phyloP scores from a whole-genome alignment of 495 filamentous ascomycete genomes.

The Pseudoneurospora amorphoporcata region DNA sequence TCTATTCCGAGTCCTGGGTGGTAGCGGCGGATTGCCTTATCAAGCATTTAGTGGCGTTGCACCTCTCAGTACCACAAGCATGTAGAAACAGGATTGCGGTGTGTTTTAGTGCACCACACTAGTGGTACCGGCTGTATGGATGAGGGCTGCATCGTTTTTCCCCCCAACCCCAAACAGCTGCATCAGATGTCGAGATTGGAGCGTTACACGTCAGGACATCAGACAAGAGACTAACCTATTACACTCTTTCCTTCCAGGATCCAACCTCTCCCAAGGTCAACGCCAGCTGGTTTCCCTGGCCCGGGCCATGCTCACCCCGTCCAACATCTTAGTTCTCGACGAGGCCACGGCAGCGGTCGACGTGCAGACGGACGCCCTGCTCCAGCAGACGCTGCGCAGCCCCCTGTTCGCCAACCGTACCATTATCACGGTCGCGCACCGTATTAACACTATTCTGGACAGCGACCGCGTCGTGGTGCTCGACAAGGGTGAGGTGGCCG shows the following conservation, averaged over 20 bases:
- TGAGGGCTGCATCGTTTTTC: not conserved
- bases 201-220: not conserved
- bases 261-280: slow-evolving; percentile 81
- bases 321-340: slow-evolving; percentile 93
- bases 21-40: not conserved
- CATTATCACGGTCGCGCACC: slow-evolving; percentile 95
- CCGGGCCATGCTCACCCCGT: slow-evolving; percentile 85
- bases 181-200: not conserved
- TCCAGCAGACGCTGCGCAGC: slow-evolving; percentile 55
- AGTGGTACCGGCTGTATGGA: not conserved
- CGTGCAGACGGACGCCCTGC: slow-evolving; percentile 82
- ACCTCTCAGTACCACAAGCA: not conserved
- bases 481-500: slow-evolving; percentile 45
- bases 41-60: not conserved
- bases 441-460: slow-evolving; percentile 94
- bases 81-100: not conserved
- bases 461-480: slow-evolving; percentile 86
- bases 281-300: slow-evolving; percentile 89
- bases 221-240: not conserved
- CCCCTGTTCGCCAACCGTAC: slow-evolving; percentile 75
- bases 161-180: not conserved
- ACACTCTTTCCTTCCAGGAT: slow-evolving; percentile 29
- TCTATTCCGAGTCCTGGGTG: not conserved
- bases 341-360: slow-evolving; percentile 97
- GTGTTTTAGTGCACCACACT: not conserved